Conservation (phyloP, 2,329 filamentous ascomycete species). For the Coniella vitis region DNA sequence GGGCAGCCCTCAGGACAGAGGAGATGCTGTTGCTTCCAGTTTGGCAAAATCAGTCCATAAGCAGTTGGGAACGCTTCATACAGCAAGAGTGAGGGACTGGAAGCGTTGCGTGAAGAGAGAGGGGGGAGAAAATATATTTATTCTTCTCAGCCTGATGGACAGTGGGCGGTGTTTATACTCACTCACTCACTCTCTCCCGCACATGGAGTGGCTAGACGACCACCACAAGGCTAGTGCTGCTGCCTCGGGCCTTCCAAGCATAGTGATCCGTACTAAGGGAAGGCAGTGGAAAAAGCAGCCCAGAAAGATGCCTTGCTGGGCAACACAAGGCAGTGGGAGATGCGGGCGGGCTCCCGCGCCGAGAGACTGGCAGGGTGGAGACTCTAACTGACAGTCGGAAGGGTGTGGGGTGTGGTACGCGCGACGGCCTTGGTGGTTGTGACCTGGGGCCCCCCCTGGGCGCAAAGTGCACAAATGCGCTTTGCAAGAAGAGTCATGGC, state of each 20-base stretch:
- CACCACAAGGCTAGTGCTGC: slow-evolving; percentile 10
- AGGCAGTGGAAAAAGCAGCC: slow-evolving; percentile 5
- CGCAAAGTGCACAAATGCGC: neutral
- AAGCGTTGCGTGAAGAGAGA: slow-evolving; percentile 14
- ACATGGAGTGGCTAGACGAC: slow-evolving; percentile 2
- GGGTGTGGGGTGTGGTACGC: too few relatives aligned
- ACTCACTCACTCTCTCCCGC: neutral
- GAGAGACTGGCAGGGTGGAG: slow-evolving; percentile 4
- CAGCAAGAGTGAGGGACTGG: neutral
- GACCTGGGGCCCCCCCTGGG: slow-evolving; percentile 3
- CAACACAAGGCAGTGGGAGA: slow-evolving; percentile 9
- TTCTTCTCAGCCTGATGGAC: slow-evolving; percentile 18
- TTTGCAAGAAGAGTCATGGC: too few relatives aligned
- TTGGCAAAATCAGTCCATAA: neutral
- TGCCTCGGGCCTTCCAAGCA: slow-evolving; percentile 8
- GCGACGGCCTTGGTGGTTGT: neutral
- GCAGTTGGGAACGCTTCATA: neutral
- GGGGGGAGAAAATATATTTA: slow-evolving; percentile 15
- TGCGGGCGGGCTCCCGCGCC: neutral
- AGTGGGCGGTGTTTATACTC: neutral
- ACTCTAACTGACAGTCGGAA: slow-evolving; percentile 1
- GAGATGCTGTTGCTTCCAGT: neutral
- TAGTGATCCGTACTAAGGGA: slow-evolving; percentile 4
- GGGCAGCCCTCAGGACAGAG: neutral
- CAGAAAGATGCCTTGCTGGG: slow-evolving; percentile 11